phyloP scores from a whole-genome alignment of 2,329 filamentous ascomycete genomes.

The Leptographium wingfieldii region DNA sequence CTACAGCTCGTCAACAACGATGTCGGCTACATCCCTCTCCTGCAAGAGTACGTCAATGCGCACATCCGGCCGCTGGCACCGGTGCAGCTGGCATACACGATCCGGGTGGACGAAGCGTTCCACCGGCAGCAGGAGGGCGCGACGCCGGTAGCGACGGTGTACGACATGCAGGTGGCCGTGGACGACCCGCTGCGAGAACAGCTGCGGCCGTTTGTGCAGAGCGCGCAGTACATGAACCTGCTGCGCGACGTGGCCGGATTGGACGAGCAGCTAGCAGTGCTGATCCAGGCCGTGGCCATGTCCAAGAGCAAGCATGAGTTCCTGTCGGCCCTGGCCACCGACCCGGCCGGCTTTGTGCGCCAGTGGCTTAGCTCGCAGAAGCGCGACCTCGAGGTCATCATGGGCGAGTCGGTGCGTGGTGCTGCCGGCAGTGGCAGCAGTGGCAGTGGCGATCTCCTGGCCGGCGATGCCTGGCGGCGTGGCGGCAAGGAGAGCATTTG shows the following conservation, averaged over 20 bases:
- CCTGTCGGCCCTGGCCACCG: constrained; percentile 62
- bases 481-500: constrained; percentile 43
- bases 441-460: constrained; percentile 31
- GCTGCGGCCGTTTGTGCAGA: constrained; percentile 52
- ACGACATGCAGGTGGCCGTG: constrained; percentile 75
- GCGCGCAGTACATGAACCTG: constrained; percentile 55
- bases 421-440: constrained; percentile 17
- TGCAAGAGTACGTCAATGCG: constrained; percentile 65
- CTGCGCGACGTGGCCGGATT: constrained; percentile 64
- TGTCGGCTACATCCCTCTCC: constrained; percentile 70
- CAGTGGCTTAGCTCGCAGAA: constrained; percentile 88
- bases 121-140: constrained; percentile 25
- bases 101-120: constrained; percentile 79
- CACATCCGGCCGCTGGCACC: constrained; percentile 73
- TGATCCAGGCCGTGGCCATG: constrained; percentile 71
- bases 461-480: constrained; percentile 57
- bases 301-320: constrained; percentile 88
- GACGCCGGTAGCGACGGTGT: constrained; percentile 62
- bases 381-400: constrained; percentile 75
- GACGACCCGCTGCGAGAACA: constrained; percentile 67
- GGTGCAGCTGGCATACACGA: constrained; percentile 77
- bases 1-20: constrained; percentile 60
- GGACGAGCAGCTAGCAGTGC: constrained; percentile 74
- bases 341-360: constrained; percentile 72
- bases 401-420: constrained; percentile 65